phyloP scores from a whole-genome alignment of 2,329 filamentous ascomycete species.

The Cladophialophora chaetospira region DNA sequence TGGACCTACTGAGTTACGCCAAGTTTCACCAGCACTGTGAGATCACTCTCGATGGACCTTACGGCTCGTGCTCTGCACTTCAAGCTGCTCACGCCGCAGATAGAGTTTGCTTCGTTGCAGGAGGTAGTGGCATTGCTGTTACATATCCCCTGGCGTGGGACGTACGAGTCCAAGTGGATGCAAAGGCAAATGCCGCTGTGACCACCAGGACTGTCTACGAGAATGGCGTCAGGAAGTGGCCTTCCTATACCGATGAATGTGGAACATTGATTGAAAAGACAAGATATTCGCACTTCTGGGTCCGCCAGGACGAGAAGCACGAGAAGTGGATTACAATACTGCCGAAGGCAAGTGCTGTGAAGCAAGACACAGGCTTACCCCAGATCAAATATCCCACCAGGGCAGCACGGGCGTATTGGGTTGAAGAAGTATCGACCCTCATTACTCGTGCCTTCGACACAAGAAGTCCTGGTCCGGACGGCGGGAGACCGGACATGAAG shows the following conservation, averaged over 20 bases:
- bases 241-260: conserved; percentile 3
- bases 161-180: conserved; percentile 12
- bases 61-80: conserved; percentile 61
- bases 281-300: conserved; percentile 31
- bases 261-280: not conserved
- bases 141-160: conserved; percentile 58
- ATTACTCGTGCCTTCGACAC: conserved; percentile 31
- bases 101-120: conserved; percentile 60
- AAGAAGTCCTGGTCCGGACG: conserved; percentile 13
- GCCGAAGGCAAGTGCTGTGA: conserved; percentile 17
- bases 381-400: not conserved
- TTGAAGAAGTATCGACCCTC: conserved; percentile 20
- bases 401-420: not conserved
- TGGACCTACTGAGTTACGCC: conserved; percentile 56
- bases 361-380: not conserved
- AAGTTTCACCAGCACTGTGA: conserved; percentile 45
- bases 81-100: conserved; percentile 54
- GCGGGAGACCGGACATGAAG: conserved; percentile 30
- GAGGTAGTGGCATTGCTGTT: conserved; percentile 67
- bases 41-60: conserved; percentile 65
- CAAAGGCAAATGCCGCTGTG: conserved; percentile 17
- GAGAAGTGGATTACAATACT: conserved; percentile 28
- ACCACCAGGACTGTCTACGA: conserved; percentile 24
- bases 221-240: conserved; percentile 16
- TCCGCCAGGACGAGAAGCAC: conserved; percentile 30